phyloP scores from a whole-genome alignment of 2,329 filamentous ascomycete genomes.

The Penicillium occitanis region DNA sequence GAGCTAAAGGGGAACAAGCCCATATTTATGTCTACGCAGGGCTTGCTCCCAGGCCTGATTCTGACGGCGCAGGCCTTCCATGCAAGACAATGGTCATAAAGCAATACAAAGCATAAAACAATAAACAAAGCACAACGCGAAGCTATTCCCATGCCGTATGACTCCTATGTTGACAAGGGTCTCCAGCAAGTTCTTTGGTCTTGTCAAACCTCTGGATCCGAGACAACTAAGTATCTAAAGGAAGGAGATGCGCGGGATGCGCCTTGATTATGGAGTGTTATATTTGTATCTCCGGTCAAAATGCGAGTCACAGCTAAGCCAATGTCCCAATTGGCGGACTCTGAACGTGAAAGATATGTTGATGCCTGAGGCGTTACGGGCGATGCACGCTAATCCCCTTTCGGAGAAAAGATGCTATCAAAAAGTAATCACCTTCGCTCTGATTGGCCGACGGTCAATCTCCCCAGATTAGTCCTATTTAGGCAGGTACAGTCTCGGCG shows the following conservation, averaged over 20 bases:
- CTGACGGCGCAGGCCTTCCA: too few relatives aligned
- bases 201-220: too few relatives aligned
- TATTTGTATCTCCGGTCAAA: neutral
- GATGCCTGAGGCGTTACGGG: neutral
- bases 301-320: neutral
- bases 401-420: conserved; percentile 3
- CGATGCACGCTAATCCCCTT: neutral
- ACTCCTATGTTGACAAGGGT: too few relatives aligned
- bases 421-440: neutral
- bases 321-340: neutral
- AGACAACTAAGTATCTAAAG: neutral
- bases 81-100: too few relatives aligned
- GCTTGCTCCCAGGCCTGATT: too few relatives aligned
- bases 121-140: too few relatives aligned
- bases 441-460: neutral
- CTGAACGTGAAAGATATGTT: neutral
- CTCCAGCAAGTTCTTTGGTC: too few relatives aligned
- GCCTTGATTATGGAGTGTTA: neutral
- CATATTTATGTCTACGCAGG: too few relatives aligned
- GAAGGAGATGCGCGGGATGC: neutral
- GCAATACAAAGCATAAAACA: too few relatives aligned
- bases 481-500: neutral
- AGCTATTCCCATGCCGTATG: too few relatives aligned
- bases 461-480: neutral
- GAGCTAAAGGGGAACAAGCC: too few relatives aligned